Base-by-base conservation (phyloP, 176 grass and related monocot genomes). In the Musa troglodytarum region DNA sequence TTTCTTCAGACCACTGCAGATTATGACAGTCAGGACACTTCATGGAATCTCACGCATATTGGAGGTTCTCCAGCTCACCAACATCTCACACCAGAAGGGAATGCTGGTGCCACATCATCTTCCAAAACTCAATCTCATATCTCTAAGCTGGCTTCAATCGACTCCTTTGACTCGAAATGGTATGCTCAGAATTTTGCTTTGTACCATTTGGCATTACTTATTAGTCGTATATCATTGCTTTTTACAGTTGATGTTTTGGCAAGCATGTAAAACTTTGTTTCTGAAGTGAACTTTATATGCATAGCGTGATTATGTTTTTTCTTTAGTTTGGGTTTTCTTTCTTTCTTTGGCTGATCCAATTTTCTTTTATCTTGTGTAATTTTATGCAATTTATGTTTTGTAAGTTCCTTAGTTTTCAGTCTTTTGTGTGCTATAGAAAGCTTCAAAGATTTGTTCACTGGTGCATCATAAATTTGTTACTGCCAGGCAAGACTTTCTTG, bases 121-220 rank as follows among this genome's bases (percentile, higher is more conserved):
- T 95, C 91, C 73, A 88, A 94, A 84, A 79, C 64, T 78, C 78
- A 81, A 52, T 89, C 86, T 54, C 90, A 92, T 79, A 83, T 99
- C 65, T 88, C 88, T 53, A 85, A 72, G 81, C 80, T 99, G 76
- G 86, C 96, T 78, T 95, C 91, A 71, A 99, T 99, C 16, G 91
- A 99, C 75, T 99, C 95, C 75, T 99, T 99, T 19, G 95, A 99
- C 80, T 99, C 96, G 72, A 99, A 83, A 99, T 99, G 96, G 96
- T 99, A 93, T 78, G 66, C 54, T 49, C 25, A 74, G 22, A 19
- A 24, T 19, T 53, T 73, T 12, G 28, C 5, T 26, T 15, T 8
- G 8, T 16, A 10, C 22, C 50, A 21, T 2, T 50, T 72, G 1
- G 12, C 19, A 25, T 17, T 55, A 54, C 10, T 10, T 13, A 50